Evolutionary conservation across 768 basidiomycete genomes (phyloP).

Genomic region (Hericium alpestre): DNA sequence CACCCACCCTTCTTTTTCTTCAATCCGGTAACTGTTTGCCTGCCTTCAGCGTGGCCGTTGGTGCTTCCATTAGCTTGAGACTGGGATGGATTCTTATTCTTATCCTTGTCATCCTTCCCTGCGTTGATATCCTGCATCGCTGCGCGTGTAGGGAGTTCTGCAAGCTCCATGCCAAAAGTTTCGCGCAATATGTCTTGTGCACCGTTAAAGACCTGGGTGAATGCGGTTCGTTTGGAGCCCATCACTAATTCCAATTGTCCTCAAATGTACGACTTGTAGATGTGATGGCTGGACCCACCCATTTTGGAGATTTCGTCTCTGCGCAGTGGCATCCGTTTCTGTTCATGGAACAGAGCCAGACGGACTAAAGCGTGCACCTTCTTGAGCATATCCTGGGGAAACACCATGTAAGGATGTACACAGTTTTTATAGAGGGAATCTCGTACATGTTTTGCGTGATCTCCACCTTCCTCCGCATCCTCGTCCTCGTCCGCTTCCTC

Average conservation of each 20-base stretch:
- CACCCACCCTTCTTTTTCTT: constrained; percentile 53
- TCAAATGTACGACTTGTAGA: neutral
- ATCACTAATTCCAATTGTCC: constrained; percentile 26
- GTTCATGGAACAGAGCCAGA: constrained; percentile 73
- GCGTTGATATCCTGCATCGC: constrained; percentile 36
- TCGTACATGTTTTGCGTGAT: constrained; percentile 13
- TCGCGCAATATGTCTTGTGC: constrained; percentile 57
- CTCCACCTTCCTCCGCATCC: constrained; percentile 24
- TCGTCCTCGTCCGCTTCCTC: constrained; percentile 24
- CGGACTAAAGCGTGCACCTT: constrained; percentile 68
- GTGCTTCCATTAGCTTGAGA: constrained; percentile 1
- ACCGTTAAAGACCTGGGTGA: constrained; percentile 48
- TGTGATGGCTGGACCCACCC: constrained; percentile 29
- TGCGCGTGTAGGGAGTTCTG: constrained; percentile 59
- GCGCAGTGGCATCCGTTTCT: constrained; percentile 51
- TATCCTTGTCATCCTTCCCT: constrained; percentile 24
- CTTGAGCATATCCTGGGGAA: constrained; percentile 47
- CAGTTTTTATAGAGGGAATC: neutral
- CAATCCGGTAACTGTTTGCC: constrained; percentile 29
- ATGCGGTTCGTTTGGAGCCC: constrained; percentile 39
- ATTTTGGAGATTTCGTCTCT: constrained; percentile 85
- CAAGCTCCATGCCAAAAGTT: constrained; percentile 78
- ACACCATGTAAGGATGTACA: neutral
- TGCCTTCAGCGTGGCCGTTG: constrained; percentile 12
- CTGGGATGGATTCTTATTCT: constrained; percentile 27